Evolutionary conservation across 2,329 filamentous ascomycete genomes (phyloP), one percentile per base, ranked within the genome.

Genomic region (Ceratocystis ficicola): DNA sequence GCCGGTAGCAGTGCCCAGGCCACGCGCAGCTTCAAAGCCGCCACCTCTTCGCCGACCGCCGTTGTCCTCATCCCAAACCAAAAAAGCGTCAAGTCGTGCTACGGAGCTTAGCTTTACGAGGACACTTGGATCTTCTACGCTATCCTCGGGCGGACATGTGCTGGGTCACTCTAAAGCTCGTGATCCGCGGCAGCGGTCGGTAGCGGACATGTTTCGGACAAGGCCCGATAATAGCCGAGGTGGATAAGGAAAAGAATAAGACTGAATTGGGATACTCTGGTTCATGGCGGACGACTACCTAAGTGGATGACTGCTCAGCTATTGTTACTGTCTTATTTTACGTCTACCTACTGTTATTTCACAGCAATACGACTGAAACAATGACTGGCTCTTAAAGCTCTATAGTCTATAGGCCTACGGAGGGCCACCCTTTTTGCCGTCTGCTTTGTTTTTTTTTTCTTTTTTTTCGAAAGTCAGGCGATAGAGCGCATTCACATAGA

Each of bases 171-270:
- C 50, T 7, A 48, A 62, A 32, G n/a, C 30, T n/a, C 46, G 36
- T 12, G 41, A 65, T 32, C 22, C 55, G 17, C 57, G 57, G 17
- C 68, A 69, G 41, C 68, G 50, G 3, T 68, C 68, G 15, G 62
- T 69, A 20, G 64, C 63, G 10, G 68, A 68, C 22, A 62, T 69
- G 65, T 64, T 68, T 17, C 52, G 30, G 28, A 22, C 52, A 17
- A 4, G 48, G 6, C 17, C 8, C 20, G 17, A 20, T 12, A 8
- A 22, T 5, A 20, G 48, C n/a, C 48, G 8, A 6, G 48, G 12
- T 5, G 36, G 36, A 41, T 15, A 41, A 41, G 3, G 8, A 10
- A 41, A 41, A 41, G 36, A 41, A 12, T 10, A 10, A 12, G 36
- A 41, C 3, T 12, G 36, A 41, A 4, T 41, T 41, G 36, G 2